Percentiles rank a stretch among this genome's conserved stretches.
Evolutionary conservation across 495 filamentous ascomycete genomes (phyloP).

Genomic region (Aspergillus bridgeri): DNA sequence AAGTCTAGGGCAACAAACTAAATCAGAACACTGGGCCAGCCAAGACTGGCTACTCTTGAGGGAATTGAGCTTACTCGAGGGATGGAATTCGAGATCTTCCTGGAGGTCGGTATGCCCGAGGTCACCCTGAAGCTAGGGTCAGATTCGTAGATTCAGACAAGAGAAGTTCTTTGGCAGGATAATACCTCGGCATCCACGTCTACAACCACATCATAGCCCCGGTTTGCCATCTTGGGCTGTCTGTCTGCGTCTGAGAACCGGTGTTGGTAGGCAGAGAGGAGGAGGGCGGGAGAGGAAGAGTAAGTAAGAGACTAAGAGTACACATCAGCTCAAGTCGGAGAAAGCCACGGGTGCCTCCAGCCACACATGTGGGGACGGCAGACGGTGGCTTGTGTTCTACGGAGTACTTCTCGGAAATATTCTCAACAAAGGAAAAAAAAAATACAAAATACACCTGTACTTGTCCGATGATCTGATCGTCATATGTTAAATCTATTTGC

Average conservation of each 20-base stretch:
- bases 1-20: conserved; percentile 39
- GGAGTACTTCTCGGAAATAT: no score
- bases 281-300: conserved; percentile 14
- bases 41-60: neutral
- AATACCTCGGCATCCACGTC: conserved; percentile 88
- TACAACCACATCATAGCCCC: conserved; percentile 95
- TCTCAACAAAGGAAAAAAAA: neutral
- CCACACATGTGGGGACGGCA: conserved; percentile 11
- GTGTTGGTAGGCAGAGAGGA: conserved; percentile 10
- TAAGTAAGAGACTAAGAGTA: conserved; percentile 21
- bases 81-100: conserved; percentile 98
- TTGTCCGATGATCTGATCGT: neutral
- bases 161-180: neutral
- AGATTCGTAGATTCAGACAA: conserved; percentile 10
- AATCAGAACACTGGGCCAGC: neutral
- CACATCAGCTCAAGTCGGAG: conserved; percentile 17
- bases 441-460: no score
- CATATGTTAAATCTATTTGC: neutral
- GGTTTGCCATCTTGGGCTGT: conserved; percentile 63
- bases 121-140: conserved; percentile 65
- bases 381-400: neutral
- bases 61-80: conserved; percentile 60
- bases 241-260: conserved; percentile 16
- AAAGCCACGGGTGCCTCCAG: conserved; percentile 23
- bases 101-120: conserved; percentile 96